Evolutionary conservation across 805 yeast species (phyloP), one percentile per base, ranked within the genome.

Genomic region (Starmerella apicola): DNA sequence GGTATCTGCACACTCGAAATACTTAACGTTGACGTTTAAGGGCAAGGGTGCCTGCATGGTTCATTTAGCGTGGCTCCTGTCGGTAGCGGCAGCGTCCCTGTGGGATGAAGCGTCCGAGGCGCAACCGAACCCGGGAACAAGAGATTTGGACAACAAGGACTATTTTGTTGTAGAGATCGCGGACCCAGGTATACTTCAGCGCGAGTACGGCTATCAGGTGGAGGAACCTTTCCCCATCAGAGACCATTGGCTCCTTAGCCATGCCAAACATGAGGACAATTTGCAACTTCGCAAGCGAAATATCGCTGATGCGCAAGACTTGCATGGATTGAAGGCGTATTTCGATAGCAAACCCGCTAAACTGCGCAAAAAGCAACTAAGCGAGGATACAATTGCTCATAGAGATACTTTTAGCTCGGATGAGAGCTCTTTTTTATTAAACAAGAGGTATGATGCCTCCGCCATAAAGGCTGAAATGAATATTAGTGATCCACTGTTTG

Each of bases 401-500:
- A 6, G 13, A 13, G 17, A 23, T 10, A n/a, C 32, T 2, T 30
- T 44, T 3, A 23, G 22, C 9, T 34, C 30, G 15, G 20, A 13
- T 15, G 30, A 21, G 18, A n/a, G n/a, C n/a, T n/a, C n/a, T n/a
- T n/a, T n/a, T n/a, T n/a, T n/a, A n/a, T n/a, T n/a, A n/a, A 18
- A 19, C 2, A 42, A 33, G 15, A 26, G 22, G 17, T 22, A 33
- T 12, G 13, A 26, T 5, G 35, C 50, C 6, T 20, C 36, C 26
- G 36, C 42, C 7, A 55, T 74, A 7, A 59, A 60, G 33, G 63
- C 68, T 7, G 78, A 67, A 40, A 71, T 85, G 39, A 63, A 60
- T 8, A 88, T 91, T 38, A 57, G 68, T 16, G 98, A 91, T 61
- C 98, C 98, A 0, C 61, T 70, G n/a, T 88, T 91, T 54, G 57